Conservation (phyloP, 257 asterid species). For the Przewalskia tangutica region DNA sequence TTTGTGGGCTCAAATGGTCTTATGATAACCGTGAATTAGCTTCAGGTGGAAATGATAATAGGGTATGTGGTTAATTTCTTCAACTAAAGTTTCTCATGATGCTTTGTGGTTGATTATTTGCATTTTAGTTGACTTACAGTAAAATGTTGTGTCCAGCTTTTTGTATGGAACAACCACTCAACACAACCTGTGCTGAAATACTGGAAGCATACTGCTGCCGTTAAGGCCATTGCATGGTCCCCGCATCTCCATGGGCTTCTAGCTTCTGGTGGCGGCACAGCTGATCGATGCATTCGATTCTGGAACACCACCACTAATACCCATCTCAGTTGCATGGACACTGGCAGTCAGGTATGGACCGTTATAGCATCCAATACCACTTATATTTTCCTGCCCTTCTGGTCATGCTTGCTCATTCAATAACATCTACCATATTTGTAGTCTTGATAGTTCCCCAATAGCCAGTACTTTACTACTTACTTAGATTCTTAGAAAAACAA, state of each 20-base stretch:
- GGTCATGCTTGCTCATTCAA: background rate
- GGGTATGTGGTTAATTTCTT: conserved; percentile 33
- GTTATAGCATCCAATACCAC: background rate
- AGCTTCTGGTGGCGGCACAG: conserved; percentile 99
- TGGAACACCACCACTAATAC: conserved; percentile 92
- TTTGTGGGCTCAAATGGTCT: conserved; percentile 99
- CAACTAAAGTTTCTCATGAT: background rate
- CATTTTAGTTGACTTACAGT: background rate
- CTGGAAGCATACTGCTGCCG: conserved; percentile 97
- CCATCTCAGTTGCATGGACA: conserved; percentile 79
- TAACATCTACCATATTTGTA: background rate
- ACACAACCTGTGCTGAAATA: conserved; percentile 78
- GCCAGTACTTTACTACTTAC: background rate
- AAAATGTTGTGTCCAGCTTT: conserved; percentile 38
- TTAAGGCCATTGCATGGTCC: conserved; percentile 98
- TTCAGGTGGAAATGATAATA: conserved; percentile 93
- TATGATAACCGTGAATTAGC: conserved; percentile 90
- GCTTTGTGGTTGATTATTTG: background rate
- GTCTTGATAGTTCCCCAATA: background rate
- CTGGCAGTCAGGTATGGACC: conserved; percentile 84
- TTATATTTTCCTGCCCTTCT: background rate
- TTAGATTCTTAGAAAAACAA: background rate
- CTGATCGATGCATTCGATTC: conserved; percentile 91
- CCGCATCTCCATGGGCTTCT: conserved; percentile 98
- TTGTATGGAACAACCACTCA: conserved; percentile 91